Base-by-base conservation (phyloP, 352 stramenopile genomes). In the Plasmopara muralis region DNA sequence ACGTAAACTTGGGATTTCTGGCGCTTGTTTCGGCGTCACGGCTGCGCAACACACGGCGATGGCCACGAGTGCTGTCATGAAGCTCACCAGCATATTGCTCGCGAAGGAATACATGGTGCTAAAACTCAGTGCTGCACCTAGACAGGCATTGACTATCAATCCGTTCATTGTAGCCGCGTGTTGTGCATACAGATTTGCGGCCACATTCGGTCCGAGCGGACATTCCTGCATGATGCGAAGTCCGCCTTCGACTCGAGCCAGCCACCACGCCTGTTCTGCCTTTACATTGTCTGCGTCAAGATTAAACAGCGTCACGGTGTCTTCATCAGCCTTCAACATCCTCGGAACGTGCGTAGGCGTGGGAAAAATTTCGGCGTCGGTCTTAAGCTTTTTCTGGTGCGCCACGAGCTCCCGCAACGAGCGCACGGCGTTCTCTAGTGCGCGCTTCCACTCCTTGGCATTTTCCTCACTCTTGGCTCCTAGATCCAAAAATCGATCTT, bases 31-130 rank as follows among this genome's bases (percentile, higher is more conserved):
- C 6, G 82, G 82, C 33, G 74, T 88, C 43, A 90, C 77, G 1
- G 83, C 83, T 3, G 73, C 49, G n/a, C 68, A 85, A 45, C 79
- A 92, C 37, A 91, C 80, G 0, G 53, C 76, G 34, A 93, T 67
- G 0, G 83, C 77, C 8, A 65, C 70, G 1, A 73, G 52, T n/a
- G 83, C 83, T 9, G 71, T 88, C 30, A 72, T 38, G 51, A 92
- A 89, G 59, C 77, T 87, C 18, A 91, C 34, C 25, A 93, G 67
- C 81, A 89, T 88, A 45, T 91, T 90, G 63, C 66, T 66, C 18
- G 86, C 66, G 54, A 89, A 89, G 46, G 83, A 93, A 55, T 87
- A 90, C 74, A 89, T 88, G 68, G 83, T 87, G 56, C 79, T 91
- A 56, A 93, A 93, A 49, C 77, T 79, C 13, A 93, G 62, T 20